These are phyloP conservation scores for Gymnopilus dilepis DNA, from an alignment of 768 basidiomycete species.

Conservation along the genomic window DNA sequence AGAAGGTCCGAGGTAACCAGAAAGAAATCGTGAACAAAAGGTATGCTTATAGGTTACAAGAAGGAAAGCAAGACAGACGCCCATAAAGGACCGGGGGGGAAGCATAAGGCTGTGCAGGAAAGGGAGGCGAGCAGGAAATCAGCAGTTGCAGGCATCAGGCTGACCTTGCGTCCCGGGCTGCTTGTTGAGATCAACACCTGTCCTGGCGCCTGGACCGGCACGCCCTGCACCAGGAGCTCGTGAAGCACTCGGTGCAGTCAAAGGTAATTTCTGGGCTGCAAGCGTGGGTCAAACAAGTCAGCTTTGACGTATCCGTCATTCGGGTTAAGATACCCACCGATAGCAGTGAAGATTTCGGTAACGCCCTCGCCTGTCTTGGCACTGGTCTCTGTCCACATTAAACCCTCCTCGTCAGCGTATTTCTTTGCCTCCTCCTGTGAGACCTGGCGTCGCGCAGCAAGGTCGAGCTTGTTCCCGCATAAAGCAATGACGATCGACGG, in stretches of 20 bases:
- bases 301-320: slow-evolving; percentile 2
- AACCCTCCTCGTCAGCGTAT: slow-evolving; percentile 89
- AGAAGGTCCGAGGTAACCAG: slow-evolving; percentile 40
- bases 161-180: slow-evolving; percentile 56
- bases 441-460: slow-evolving; percentile 84
- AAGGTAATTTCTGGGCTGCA: slow-evolving; percentile 87
- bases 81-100: slow-evolving; percentile 19
- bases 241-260: slow-evolving; percentile 71
- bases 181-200: slow-evolving; percentile 85
- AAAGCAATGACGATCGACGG: slow-evolving; percentile 96
- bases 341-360: slow-evolving; percentile 82
- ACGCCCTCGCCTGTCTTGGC: slow-evolving; percentile 92
- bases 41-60: slow-evolving; percentile 37
- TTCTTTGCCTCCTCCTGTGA: slow-evolving; percentile 89
- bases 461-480: slow-evolving; percentile 94
- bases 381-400: slow-evolving; percentile 93
- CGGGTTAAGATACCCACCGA: slow-evolving; percentile 53
- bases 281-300: slow-evolving; percentile 17
- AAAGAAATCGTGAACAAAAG: slow-evolving; percentile 30
- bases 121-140: slow-evolving; percentile 24
- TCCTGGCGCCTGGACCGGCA: slow-evolving; percentile 55
- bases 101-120: slow-evolving; percentile 11
- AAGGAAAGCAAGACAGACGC: slow-evolving; percentile 31
- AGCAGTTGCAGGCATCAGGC: slow-evolving; percentile 82
- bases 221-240: slow-evolving; percentile 56